phyloP scores from a whole-genome alignment of 495 filamentous ascomycete species.

The Penicillium simplicissimum region DNA sequence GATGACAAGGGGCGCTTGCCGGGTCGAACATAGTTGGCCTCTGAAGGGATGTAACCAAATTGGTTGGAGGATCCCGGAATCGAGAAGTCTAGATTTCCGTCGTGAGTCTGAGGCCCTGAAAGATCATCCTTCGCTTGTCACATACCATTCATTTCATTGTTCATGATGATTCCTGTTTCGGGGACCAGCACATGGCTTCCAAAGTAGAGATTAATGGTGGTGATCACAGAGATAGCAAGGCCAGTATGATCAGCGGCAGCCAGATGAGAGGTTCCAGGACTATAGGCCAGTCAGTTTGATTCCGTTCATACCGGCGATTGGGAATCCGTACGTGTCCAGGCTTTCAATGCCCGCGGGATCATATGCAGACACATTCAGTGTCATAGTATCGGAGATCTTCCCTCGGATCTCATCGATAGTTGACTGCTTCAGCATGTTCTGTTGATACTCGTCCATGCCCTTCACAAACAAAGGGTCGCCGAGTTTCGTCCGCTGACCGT shows the following conservation, averaged over 20 bases:
- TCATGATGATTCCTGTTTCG: slow-evolving; percentile 83
- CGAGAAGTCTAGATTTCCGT: slow-evolving; percentile 58
- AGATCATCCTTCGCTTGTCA: not conserved
- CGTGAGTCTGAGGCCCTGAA: not conserved
- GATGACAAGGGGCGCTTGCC: slow-evolving; percentile 80
- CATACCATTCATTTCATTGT: slow-evolving; percentile 87
- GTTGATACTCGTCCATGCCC: slow-evolving; percentile 62
- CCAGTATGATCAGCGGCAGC: slow-evolving; percentile 68
- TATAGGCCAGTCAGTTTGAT: slow-evolving; percentile 14
- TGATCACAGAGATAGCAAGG: slow-evolving; percentile 71
- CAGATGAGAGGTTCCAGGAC: slow-evolving; percentile 74
- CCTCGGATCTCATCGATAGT: slow-evolving; percentile 58
- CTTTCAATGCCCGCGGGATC: slow-evolving; percentile 62
- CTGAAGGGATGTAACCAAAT: slow-evolving; percentile 80
- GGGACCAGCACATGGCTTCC: slow-evolving; percentile 77
- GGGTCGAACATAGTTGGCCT: slow-evolving; percentile 77
- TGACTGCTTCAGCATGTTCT: slow-evolving; percentile 60
- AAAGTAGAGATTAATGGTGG: slow-evolving; percentile 84
- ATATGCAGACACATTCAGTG: slow-evolving; percentile 70
- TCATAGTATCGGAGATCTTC: slow-evolving; percentile 68
- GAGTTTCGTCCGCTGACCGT: slow-evolving; percentile 57
- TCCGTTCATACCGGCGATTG: not conserved
- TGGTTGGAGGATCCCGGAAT: slow-evolving; percentile 72
- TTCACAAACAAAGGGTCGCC: slow-evolving; percentile 76
- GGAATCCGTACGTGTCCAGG: slow-evolving; percentile 52